Percentiles rank a stretch among this genome's conserved stretches.
Evolutionary conservation across 768 basidiomycete genomes (phyloP).

Genomic region (Artomyces pyxidatus): DNA sequence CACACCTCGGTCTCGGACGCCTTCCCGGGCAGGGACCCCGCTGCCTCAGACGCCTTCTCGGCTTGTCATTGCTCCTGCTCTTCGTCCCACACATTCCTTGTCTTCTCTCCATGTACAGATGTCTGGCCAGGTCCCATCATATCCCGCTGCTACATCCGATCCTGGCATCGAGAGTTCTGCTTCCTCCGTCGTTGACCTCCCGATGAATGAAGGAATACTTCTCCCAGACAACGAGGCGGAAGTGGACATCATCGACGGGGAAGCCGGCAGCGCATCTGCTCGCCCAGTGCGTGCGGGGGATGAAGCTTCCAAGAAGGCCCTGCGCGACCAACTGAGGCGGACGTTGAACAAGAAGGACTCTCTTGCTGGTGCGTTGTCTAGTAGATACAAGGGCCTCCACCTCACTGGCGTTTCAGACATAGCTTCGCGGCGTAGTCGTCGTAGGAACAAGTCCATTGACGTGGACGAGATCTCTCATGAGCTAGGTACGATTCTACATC

Average conservation of each 20-base stretch:
- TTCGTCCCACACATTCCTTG: slow-evolving; percentile 47
- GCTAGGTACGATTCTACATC: not conserved
- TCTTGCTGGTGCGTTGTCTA: slow-evolving; percentile 34
- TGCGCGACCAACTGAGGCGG: slow-evolving; percentile 65
- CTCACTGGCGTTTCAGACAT: slow-evolving; percentile 2
- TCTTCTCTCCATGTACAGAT: slow-evolving; percentile 49
- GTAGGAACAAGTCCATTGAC: slow-evolving; percentile 9
- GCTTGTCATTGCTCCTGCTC: slow-evolving; percentile 40
- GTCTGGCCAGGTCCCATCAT: not conserved
- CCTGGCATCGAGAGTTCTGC: slow-evolving; percentile 33
- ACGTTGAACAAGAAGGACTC: slow-evolving; percentile 50
- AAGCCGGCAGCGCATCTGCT: slow-evolving; percentile 42
- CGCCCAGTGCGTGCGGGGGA: slow-evolving; percentile 34
- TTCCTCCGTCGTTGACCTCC: slow-evolving; percentile 63
- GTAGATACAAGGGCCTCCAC: not conserved
- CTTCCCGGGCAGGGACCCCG: slow-evolving; percentile 31
- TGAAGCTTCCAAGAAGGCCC: slow-evolving; percentile 52
- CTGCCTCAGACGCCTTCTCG: slow-evolving; percentile 39
- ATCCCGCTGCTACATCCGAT: not conserved
- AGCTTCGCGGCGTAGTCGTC: slow-evolving; percentile 12
- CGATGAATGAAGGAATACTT: slow-evolving; percentile 58
- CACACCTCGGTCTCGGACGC: slow-evolving; percentile 22
- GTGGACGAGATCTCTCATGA: slow-evolving; percentile 15
- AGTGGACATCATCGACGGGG: slow-evolving; percentile 44
- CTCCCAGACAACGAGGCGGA: slow-evolving; percentile 65